Evolutionary conservation across 2,329 filamentous ascomycete species (phyloP).

Genomic region (Ophiostoma montium): DNA sequence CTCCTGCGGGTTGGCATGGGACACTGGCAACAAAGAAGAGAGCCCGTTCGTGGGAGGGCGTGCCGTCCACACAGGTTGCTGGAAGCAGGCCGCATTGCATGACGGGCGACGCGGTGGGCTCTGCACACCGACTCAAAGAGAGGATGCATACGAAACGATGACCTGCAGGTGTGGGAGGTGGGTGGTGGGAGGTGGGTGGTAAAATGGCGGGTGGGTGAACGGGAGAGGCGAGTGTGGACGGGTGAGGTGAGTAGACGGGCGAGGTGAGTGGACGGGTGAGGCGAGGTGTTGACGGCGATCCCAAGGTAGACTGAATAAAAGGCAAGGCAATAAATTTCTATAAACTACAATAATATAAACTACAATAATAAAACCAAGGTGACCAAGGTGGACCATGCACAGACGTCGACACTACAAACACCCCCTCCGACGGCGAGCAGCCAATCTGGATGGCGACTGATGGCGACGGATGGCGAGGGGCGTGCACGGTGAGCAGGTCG

Average conservation of each 20-base stretch:
- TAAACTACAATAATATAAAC: neutral
- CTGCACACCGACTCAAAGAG: neutral
- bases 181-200: too few relatives aligned
- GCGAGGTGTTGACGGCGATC: too few relatives aligned
- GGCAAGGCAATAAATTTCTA: too few relatives aligned
- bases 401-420: constrained; percentile 1
- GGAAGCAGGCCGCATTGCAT: too few relatives aligned
- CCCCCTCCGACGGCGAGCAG: neutral
- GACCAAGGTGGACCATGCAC: constrained; percentile 5
- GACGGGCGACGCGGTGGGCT: too few relatives aligned
- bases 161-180: too few relatives aligned
- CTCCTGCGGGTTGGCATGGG: neutral
- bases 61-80: neutral
- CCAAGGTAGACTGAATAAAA: too few relatives aligned
- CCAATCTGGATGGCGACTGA: too few relatives aligned
- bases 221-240: too few relatives aligned
- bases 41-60: neutral
- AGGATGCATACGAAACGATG: neutral
- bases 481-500: neutral
- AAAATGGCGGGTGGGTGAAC: too few relatives aligned
- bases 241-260: too few relatives aligned
- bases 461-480: neutral
- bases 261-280: too few relatives aligned
- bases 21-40: constrained; percentile 6
- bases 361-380: neutral